Percentiles rank a stretch among this genome's conserved stretches.
Evolutionary conservation across 2,329 filamentous ascomycete genomes (phyloP).

Genomic region (Didymosphaeria variabile): DNA sequence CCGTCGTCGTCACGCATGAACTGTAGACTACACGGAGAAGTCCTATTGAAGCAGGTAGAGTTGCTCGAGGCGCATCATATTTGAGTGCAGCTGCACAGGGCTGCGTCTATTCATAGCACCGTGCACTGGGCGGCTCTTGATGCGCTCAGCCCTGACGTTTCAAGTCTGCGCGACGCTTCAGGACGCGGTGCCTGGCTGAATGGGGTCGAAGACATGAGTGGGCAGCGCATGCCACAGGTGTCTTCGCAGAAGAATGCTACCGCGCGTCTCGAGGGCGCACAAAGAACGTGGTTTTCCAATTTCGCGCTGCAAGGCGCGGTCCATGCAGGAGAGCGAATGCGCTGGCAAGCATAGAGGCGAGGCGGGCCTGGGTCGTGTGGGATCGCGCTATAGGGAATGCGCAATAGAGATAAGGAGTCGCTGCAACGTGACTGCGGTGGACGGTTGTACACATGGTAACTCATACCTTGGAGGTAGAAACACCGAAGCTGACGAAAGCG

Average conservation of each 20-base stretch:
- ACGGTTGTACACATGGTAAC: neutral
- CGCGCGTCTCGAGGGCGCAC: conserved; percentile 10
- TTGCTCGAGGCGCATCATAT: neutral
- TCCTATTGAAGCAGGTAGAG: no score
- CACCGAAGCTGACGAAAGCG: neutral
- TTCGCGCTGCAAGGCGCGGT: conserved; percentile 14
- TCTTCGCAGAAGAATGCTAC: neutral
- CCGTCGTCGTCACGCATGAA: no score
- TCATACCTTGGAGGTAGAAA: no score
- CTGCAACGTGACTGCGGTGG: neutral
- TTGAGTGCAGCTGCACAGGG: neutral
- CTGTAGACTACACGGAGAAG: no score
- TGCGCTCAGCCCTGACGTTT: conserved; percentile 21
- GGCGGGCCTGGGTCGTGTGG: conserved; percentile 2
- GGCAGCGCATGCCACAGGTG: conserved; percentile 11
- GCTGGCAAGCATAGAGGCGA: conserved; percentile 1
- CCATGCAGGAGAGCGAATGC: conserved; percentile 7
- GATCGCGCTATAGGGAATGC: neutral
- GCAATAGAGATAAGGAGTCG: neutral
- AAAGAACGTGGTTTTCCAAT: conserved; percentile 4
- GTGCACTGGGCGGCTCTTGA: conserved; percentile 7
- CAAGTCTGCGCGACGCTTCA: conserved; percentile 22
- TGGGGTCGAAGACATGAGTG: conserved; percentile 18
- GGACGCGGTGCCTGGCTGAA: conserved; percentile 13
- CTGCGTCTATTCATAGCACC: conserved; percentile 7